Conservation (phyloP, 176 grass and related monocot genomes). For the Phoenix dactylifera region DNA sequence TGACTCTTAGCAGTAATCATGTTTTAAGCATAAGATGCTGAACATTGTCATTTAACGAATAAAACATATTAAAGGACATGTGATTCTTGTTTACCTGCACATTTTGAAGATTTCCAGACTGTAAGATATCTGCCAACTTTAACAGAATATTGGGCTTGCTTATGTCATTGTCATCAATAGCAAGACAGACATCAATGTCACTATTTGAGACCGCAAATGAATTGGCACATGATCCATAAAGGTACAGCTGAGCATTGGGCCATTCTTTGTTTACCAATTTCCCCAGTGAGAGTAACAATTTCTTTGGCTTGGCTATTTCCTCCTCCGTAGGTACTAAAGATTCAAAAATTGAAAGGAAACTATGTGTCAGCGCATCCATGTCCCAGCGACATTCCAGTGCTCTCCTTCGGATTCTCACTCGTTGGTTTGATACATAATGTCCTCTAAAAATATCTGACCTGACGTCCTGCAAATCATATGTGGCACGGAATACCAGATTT, state of each 20-base stretch:
- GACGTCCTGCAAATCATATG: constrained; percentile 48
- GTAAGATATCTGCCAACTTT: constrained; percentile 72
- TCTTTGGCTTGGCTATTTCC: constrained; percentile 71
- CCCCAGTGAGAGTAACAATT: constrained; percentile 48
- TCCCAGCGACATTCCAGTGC: constrained; percentile 50
- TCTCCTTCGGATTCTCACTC: constrained; percentile 61
- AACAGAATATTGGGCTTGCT: constrained; percentile 85
- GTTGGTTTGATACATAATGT: constrained; percentile 60
- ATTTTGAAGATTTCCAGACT: constrained; percentile 78
- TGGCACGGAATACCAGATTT: constrained; percentile 3
- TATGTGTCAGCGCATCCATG: constrained; percentile 60
- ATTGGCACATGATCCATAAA: constrained; percentile 96
- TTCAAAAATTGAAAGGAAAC: constrained; percentile 65
- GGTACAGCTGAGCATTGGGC: constrained; percentile 64
- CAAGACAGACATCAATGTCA: constrained; percentile 93
- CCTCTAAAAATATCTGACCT: constrained; percentile 85
- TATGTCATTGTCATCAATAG: constrained; percentile 50
- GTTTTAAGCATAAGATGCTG: too few species aligned
- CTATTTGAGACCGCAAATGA: constrained; percentile 86
- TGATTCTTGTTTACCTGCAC: constrained; percentile 54
- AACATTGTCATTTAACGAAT: too few species aligned
- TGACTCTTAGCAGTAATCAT: too few species aligned
- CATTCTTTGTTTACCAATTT: constrained; percentile 74
- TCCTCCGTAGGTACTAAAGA: constrained; percentile 70
- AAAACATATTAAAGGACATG: not conserved